Base-by-base conservation (phyloP, 495 filamentous ascomycete genomes). In the Penicillium canescens region DNA sequence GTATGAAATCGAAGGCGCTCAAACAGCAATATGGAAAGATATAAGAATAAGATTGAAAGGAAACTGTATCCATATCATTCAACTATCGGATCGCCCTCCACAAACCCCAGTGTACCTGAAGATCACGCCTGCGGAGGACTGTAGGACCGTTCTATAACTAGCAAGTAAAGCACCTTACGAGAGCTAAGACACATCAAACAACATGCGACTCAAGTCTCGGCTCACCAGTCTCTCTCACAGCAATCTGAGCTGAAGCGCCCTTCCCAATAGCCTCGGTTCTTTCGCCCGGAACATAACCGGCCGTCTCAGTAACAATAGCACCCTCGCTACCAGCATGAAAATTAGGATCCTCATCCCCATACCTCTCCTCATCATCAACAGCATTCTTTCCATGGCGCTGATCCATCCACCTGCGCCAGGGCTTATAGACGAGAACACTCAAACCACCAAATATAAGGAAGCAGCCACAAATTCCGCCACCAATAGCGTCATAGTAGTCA, bases 401-500 rank as follows among this genome's bases (percentile, higher is more conserved):
- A 37, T 83, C 82, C 43, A 89, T 71, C 67, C 79, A 72, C 43
- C 82, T 71, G 47, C 90, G 76, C 92, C 92, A 96, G 0, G 88
- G 89, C 50, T 78, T 78, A 60, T 96, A 96, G 1, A 86, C 55
- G 0, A 91, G 4, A 0, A 94, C 83, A 45, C 89, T 90, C 4
- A 86, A 64, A 0, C 78, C 65, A 1, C 92, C 93, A 38, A 89
- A 86, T 0, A 96, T 59, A 7, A 96, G 66, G 59, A 98, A 98
- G 1, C 87, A 77, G 3, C 85, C 90, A 57, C 90, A 95, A 16
- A 98, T 96, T 7, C 75, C 78, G 9, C 88, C 92, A 35, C 92
- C 93, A 38, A 96, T 87, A 41, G 92, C 81, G 69, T 96, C 91
- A 60, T 89, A 97, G 65, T 90, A 80, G 55, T 96, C 89, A 0